Conservation (phyloP, 208 protist genomes). For the Acanthamoeba rhysodes region DNA sequence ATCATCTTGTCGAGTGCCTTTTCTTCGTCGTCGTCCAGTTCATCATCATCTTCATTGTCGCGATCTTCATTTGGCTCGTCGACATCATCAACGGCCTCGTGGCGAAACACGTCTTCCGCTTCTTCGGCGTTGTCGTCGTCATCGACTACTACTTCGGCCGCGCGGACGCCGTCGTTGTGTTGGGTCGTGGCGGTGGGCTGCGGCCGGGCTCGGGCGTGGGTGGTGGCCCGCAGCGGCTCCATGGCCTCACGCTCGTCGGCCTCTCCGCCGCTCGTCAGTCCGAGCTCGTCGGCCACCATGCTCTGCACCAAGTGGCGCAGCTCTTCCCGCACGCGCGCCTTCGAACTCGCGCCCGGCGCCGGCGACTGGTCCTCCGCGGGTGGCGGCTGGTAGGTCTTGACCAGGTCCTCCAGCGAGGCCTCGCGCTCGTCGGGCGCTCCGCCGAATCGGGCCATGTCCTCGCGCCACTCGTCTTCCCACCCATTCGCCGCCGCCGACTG, state of each 20-base stretch:
- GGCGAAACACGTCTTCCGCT: background rate
- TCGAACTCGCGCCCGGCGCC: background rate
- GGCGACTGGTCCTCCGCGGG: background rate
- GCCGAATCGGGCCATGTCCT: slow-evolving; percentile 34
- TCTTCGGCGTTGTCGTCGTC: background rate
- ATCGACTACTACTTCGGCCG: background rate
- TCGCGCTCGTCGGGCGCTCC: background rate
- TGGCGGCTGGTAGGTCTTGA: slow-evolving; percentile 30
- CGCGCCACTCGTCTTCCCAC: slow-evolving; percentile 27
- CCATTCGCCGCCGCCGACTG: background rate
- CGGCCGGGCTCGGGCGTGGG: too few relatives aligned
- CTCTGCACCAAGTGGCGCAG: background rate
- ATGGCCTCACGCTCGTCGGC: too few relatives aligned
- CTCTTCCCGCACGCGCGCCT: background rate
- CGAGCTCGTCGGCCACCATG: background rate
- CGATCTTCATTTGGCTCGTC: background rate
- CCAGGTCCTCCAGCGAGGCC: background rate
- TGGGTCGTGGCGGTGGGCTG: too few relatives aligned
- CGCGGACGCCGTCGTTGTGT: background rate
- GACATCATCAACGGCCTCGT: background rate
- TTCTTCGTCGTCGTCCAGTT: background rate
- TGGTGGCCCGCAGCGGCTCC: too few relatives aligned
- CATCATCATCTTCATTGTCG: background rate
- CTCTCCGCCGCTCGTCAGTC: too few relatives aligned
- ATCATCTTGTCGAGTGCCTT: background rate